Base-by-base conservation (phyloP, 805 yeast genomes). In the Metschnikowia matae region DNA sequence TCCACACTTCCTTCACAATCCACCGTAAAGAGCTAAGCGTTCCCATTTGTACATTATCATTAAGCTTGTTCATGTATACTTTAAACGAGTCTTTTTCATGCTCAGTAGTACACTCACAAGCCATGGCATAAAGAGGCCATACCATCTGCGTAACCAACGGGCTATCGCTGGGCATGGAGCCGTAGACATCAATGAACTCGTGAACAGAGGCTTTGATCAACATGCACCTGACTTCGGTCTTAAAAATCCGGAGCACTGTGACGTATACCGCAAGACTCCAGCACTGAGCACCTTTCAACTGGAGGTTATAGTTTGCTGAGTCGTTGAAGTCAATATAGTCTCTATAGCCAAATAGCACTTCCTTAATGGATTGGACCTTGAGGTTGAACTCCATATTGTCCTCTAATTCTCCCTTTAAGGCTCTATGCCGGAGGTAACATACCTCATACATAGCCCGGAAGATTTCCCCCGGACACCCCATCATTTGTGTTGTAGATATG, bases 381-480 rank as follows among this genome's bases (percentile, higher is more conserved):
- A 21, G 46, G 29, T 40, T 35, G 35, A 51, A 42, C 40, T 49
- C 43, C 40, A 44, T 47, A 26, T 54, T 49, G 23, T 56, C 55
- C 13, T 18, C 34, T 35, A 44, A 21, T 36, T 31, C 38, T 8
- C 58, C 57, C 4, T 48, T 47, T 13, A 49, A 39, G 8, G 55
- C 34, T 43, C 63, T 63, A 53, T 68, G 66, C 34, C 73, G 55
- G 10, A 79, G 55, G 11, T 59, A 58, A 52, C 83, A 78, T 4
- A 80, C 70, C 40, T 73, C 69, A 2, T 71, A 65, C 58, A 80
- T 67, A 4, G 79, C 73, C 15, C 63, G 61, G 58, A 81, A 80
- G 1, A 81, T 74, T 52, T 79, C 83, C 3, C 82, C 83, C 0
- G 85, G 84, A 54, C 85, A 81, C 0, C 84, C 85, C 77, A 78